These are phyloP conservation scores for Osmanthus fragrans DNA, from an alignment of 257 asterid genomes.

Conservation along the genomic window DNA sequence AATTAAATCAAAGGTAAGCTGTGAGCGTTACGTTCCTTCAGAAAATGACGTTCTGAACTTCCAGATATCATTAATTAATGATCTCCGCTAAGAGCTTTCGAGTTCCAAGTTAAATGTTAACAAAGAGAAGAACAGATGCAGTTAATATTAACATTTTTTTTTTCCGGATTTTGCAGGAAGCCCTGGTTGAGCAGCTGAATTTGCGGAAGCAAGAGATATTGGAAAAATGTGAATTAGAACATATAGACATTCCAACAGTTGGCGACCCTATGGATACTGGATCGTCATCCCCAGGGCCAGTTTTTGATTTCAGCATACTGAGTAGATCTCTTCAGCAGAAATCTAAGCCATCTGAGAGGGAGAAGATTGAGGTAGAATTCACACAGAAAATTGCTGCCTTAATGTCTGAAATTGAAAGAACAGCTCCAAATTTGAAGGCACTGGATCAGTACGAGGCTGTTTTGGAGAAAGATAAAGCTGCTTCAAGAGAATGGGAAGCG, in stretches of 20 bases:
- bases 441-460: constrained; percentile 87
- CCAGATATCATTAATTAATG: constrained; percentile 6
- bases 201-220: constrained; percentile 75
- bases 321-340: constrained; percentile 74
- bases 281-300: constrained; percentile 48
- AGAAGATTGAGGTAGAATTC: constrained; percentile 86
- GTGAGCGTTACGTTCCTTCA: constrained; percentile 13
- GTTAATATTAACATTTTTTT: constrained; percentile 16
- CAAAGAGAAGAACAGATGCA: background rate
- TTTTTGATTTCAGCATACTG: constrained; percentile 73
- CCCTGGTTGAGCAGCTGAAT: constrained; percentile 78
- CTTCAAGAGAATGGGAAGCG: constrained; percentile 81
- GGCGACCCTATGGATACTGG: constrained; percentile 85
- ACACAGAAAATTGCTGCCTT: constrained; percentile 63
- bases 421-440: constrained; percentile 94
- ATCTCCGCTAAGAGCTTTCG: constrained; percentile 15
- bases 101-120: constrained; percentile 6
- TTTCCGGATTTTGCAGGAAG: constrained; percentile 54
- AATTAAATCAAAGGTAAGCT: constrained; percentile 81
- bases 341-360: constrained; percentile 74
- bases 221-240: constrained; percentile 90
- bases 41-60: constrained; percentile 9
- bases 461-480: constrained; percentile 73
- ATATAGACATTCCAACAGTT: constrained; percentile 66
- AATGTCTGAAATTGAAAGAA: constrained; percentile 81